phyloP scores from a whole-genome alignment of 2,329 filamentous ascomycete genomes.

The Didymellaceae sp. region DNA sequence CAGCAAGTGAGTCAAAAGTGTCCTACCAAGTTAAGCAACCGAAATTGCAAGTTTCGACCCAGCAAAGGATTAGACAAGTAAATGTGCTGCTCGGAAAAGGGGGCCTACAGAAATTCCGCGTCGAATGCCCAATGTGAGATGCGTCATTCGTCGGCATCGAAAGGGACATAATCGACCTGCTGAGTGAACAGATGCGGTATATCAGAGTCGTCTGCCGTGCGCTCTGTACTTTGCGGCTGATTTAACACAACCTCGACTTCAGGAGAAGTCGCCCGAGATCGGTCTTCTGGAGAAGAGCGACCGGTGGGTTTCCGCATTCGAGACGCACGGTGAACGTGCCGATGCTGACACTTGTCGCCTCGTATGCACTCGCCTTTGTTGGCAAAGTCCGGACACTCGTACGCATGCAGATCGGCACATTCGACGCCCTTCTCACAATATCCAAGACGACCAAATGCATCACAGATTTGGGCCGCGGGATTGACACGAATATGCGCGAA shows the following conservation, averaged over 20 bases:
- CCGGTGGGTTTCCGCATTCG: conserved; percentile 32
- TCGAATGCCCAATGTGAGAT: neutral
- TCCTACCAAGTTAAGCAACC: conserved; percentile 27
- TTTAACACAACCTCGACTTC: conserved; percentile 12
- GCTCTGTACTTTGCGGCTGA: neutral
- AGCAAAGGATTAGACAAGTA: conserved; percentile 21
- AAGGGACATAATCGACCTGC: conserved; percentile 41
- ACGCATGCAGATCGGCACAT: conserved; percentile 84
- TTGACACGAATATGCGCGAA: conserved; percentile 86
- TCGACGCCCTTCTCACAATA: conserved; percentile 83
- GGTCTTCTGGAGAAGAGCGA: conserved; percentile 23
- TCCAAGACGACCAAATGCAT: conserved; percentile 81
- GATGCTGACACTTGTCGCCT: conserved; percentile 79
- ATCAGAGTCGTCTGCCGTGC: neutral
- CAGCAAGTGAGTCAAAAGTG: conserved; percentile 15
- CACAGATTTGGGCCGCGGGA: conserved; percentile 79
- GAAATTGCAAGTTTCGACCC: conserved; percentile 19
- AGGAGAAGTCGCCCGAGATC: conserved; percentile 13
- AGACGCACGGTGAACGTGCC: conserved; percentile 71
- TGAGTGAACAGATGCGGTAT: conserved; percentile 34
- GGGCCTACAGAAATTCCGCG: conserved; percentile 14
- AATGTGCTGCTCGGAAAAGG: conserved; percentile 12
- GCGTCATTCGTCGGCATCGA: conserved; percentile 27
- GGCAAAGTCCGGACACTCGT: conserved; percentile 94
- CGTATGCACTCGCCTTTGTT: conserved; percentile 81